Evolutionary conservation across 192 early-diverging fungal genomes (phyloP).

Genomic region (Coemansia sp.): DNA sequence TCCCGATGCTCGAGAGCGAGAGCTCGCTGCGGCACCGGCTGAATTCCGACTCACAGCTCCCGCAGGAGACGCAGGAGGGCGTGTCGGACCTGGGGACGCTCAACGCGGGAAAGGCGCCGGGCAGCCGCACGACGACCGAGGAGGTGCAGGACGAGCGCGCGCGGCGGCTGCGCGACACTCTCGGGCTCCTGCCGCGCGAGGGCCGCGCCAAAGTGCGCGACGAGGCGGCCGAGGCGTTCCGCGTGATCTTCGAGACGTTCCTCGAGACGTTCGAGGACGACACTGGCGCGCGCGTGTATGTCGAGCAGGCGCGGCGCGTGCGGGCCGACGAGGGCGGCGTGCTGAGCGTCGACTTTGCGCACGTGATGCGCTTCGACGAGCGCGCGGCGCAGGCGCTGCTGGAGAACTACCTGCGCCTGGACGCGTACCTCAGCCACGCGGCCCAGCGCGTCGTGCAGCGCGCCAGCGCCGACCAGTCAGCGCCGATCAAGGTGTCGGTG

Average conservation of each 20-base stretch:
- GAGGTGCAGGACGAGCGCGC: constrained; percentile 49
- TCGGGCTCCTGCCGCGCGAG: constrained; percentile 37
- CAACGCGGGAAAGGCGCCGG: constrained; percentile 12
- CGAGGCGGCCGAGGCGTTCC: constrained; percentile 67
- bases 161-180: constrained; percentile 44
- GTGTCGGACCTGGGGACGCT: constrained; percentile 42
- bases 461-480: not conserved
- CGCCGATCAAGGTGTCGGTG: constrained; percentile 49
- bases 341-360: constrained; percentile 74
- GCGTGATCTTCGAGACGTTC: constrained; percentile 72
- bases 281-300: constrained; percentile 59
- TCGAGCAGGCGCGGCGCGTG: constrained; percentile 68
- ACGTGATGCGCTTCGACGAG: constrained; percentile 63
- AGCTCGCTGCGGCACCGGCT: constrained; percentile 47
- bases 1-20: constrained; percentile 45
- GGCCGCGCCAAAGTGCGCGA: constrained; percentile 60
- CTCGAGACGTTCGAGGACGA: constrained; percentile 59
- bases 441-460: constrained; percentile 76
- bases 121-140: constrained; percentile 24
- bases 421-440: constrained; percentile 84
- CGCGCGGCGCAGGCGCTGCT: constrained; percentile 64
- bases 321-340: constrained; percentile 63
- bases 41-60: constrained; percentile 2
- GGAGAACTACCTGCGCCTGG: constrained; percentile 79
- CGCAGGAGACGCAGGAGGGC: constrained; percentile 15